A percentile compares a stretch with the other conserved stretches of the same genome.
phyloP scores from a whole-genome alignment of 768 basidiomycete genomes.

The Psilocybe azurescens region DNA sequence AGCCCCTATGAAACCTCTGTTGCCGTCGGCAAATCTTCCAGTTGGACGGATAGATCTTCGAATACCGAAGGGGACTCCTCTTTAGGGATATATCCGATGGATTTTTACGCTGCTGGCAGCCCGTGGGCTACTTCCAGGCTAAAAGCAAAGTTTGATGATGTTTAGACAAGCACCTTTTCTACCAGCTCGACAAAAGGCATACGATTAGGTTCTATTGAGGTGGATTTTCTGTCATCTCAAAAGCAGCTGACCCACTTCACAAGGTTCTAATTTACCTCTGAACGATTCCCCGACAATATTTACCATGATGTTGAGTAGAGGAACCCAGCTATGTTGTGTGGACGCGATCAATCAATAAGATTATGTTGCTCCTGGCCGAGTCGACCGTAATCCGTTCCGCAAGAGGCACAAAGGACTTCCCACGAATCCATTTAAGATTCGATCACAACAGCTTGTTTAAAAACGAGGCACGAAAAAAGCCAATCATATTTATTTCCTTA shows the following conservation, averaged over 20 bases:
- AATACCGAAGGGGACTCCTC: conserved; percentile 23
- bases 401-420: too few relatives aligned
- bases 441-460: not conserved
- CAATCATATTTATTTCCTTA: not conserved
- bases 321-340: too few relatives aligned
- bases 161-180: too few relatives aligned
- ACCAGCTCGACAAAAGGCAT: too few relatives aligned
- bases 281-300: too few relatives aligned
- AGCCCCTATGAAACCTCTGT: conserved; percentile 95
- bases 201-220: not conserved
- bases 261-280: too few relatives aligned
- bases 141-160: conserved; percentile 49
- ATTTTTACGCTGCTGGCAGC: conserved; percentile 88
- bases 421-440: not conserved
- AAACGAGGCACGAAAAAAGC: not conserved
- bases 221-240: too few relatives aligned
- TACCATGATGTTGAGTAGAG: too few relatives aligned
- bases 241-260: too few relatives aligned
- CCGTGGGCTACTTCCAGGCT: conserved; percentile 75
- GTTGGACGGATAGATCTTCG: conserved; percentile 61
- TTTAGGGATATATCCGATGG: conserved; percentile 85
- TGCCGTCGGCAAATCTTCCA: conserved; percentile 68
- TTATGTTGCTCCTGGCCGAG: too few relatives aligned
- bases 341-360: too few relatives aligned
- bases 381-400: too few relatives aligned